Base-by-base conservation (phyloP, 768 basidiomycete species). In the Suillus luteus region DNA sequence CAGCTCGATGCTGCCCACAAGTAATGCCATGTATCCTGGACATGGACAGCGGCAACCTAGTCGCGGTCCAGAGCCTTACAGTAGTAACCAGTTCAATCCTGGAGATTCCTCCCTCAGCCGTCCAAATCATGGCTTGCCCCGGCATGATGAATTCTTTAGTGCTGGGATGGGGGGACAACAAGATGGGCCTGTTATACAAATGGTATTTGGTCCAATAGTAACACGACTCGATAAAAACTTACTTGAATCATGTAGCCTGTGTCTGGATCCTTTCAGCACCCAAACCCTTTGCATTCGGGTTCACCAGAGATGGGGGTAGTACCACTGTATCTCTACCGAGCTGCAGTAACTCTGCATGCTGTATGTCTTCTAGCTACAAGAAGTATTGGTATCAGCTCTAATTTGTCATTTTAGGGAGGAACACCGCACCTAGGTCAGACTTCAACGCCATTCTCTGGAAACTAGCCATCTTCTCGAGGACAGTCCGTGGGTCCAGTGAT, bases 121-220 rank as follows among this genome's bases (percentile, higher is more conserved):
- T 22, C n/a, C 11, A 0, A 48, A 48, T n/a, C 44, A 44, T 19
- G 11, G 46, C 46, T 48, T 48, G 46, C 46, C 46, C n/a, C 11
- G 1, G n/a, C 22, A 0, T 48, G 22, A 48, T n/a, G n/a, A n/a
- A n/a, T n/a, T n/a, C n/a, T n/a, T n/a, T n/a, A n/a, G n/a, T n/a
- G n/a, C n/a, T n/a, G n/a, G n/a, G n/a, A n/a, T n/a, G n/a, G n/a
- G n/a, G n/a, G n/a, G n/a, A n/a, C n/a, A n/a, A n/a, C 1, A 0
- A 48, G 46, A 48, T 22, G 46, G n/a, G 22, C 46, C 46, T 48
- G 46, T 48, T 48, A 24, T n/a, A 48, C 46, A 48, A 48, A 48
- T 5, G 11, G 11, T 48, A 48, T 22, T 48, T 48, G 22, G 46
- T 48, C 22, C 46, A 48, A 48, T 48, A 48, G n/a, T 48, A 48